Percentiles rank a stretch among this genome's conserved stretches.
These are phyloP conservation scores for Parietaria judaica DNA, from an alignment of 306 rosid species.

Conservation along the genomic window DNA sequence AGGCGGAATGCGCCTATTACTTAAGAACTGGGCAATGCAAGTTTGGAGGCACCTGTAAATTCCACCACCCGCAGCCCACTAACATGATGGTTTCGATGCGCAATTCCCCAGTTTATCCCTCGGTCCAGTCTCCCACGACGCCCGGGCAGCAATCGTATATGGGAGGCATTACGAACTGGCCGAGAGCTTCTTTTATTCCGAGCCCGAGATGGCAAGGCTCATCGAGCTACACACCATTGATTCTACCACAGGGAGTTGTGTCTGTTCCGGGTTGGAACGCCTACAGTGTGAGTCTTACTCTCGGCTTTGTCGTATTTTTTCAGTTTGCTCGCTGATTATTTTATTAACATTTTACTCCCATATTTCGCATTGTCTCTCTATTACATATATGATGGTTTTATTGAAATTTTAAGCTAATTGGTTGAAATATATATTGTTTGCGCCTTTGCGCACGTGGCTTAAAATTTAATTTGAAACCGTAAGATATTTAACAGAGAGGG, in stretches of 20 bases:
- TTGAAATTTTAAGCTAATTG: too few relatives aligned
- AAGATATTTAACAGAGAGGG: too few relatives aligned
- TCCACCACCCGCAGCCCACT: constrained; percentile 89
- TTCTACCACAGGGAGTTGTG: constrained; percentile 92
- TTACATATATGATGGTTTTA: too few relatives aligned
- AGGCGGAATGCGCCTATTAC: constrained; percentile 80
- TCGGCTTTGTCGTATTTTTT: constrained; percentile 8
- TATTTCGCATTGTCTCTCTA: too few relatives aligned
- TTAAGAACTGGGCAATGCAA: constrained; percentile 94
- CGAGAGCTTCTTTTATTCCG: constrained; percentile 79
- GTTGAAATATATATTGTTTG: too few relatives aligned
- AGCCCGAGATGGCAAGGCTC: constrained; percentile 99
- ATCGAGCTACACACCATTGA: constrained; percentile 74
- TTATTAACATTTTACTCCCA: too few relatives aligned
- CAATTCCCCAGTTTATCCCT: constrained; percentile 78
- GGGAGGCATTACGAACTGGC: constrained; percentile 85
- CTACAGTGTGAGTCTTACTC: constrained; percentile 59
- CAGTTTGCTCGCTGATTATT: not conserved
- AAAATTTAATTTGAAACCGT: too few relatives aligned
- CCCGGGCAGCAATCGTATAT: constrained; percentile 84
- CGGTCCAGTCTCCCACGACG: constrained; percentile 80
- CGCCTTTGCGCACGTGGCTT: too few relatives aligned
- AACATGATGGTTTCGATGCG: constrained; percentile 87
- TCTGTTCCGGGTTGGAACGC: constrained; percentile 92
- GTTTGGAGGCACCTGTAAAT: constrained; percentile 88